These are phyloP conservation scores for Apophysomyces trapeziformis DNA, from an alignment of 371 early-diverging fungal species.

Conservation along the genomic window DNA sequence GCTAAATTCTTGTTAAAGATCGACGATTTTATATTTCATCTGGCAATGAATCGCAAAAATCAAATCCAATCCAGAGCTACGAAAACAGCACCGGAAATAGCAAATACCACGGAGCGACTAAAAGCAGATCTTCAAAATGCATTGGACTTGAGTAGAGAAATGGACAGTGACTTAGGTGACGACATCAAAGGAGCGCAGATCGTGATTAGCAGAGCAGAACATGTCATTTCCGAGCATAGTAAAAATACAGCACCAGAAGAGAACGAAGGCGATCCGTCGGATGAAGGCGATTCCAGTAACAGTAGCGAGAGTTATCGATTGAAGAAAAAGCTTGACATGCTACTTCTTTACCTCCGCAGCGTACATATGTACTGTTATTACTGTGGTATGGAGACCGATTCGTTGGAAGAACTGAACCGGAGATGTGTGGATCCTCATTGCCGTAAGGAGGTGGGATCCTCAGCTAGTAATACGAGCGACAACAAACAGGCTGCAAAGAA, in stretches of 20 bases:
- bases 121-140: slow-evolving; percentile 70
- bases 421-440: slow-evolving; percentile 74
- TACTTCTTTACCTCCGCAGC: slow-evolving; percentile 84
- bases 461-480: slow-evolving; percentile 20
- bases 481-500: slow-evolving; percentile 29
- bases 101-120: slow-evolving; percentile 67
- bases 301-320: slow-evolving; percentile 29
- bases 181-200: slow-evolving; percentile 33
- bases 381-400: slow-evolving; percentile 82
- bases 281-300: slow-evolving; percentile 24
- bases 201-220: slow-evolving; percentile 40
- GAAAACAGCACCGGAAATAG: slow-evolving; percentile 68
- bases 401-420: slow-evolving; percentile 81
- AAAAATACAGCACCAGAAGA: slow-evolving; percentile 17
- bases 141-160: slow-evolving; percentile 54
- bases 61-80: slow-evolving; percentile 47
- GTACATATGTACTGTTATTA: slow-evolving; percentile 96
- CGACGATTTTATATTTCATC: slow-evolving; percentile 77
- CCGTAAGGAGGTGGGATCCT: slow-evolving; percentile 50
- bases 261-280: slow-evolving; percentile 21
- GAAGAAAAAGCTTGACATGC: slow-evolving; percentile 79
- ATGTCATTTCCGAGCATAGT: slow-evolving; percentile 27
- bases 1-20: slow-evolving; percentile 42
- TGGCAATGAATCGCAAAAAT: slow-evolving; percentile 68
- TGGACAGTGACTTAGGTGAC: slow-evolving; percentile 68